Percentiles rank a stretch among this genome's conserved stretches.
Conservation (phyloP, 441 rosid genomes). For the Gossypium davidsonii region DNA sequence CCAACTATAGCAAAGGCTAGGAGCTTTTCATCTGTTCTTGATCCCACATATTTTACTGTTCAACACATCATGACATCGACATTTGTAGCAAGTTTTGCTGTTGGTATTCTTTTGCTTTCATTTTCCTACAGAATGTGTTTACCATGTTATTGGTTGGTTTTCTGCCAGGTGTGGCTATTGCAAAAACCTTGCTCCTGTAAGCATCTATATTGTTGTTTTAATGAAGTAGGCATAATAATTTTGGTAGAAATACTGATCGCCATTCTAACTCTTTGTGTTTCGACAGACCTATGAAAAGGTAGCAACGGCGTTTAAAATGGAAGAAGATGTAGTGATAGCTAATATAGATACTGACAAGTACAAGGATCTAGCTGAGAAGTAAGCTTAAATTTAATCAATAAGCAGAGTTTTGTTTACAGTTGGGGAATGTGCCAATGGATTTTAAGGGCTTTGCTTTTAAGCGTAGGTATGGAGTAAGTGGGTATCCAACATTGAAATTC, state of each 20-base stretch:
- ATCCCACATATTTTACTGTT: not conserved
- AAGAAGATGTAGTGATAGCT: conserved; percentile 77
- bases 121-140: conserved; percentile 1
- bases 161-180: conserved; percentile 65
- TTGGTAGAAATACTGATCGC: conserved; percentile 5
- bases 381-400: conserved; percentile 21
- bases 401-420: not conserved
- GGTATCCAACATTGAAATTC: conserved; percentile 84
- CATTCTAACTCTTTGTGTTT: not conserved
- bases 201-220: conserved; percentile 18
- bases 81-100: not conserved
- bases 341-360: conserved; percentile 85
- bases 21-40: not conserved
- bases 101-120: not conserved
- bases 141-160: conserved; percentile 9
- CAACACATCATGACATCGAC: not conserved
- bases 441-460: conserved; percentile 6
- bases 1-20: not conserved
- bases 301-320: conserved; percentile 67
- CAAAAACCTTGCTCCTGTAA: conserved; percentile 68
- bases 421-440: not conserved
- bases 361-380: conserved; percentile 74
- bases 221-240: not conserved
- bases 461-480: conserved; percentile 79
- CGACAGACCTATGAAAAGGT: conserved; percentile 79